phyloP scores from a whole-genome alignment of 73 alveolate genomes.

The Blepharisma stoltei region DNA sequence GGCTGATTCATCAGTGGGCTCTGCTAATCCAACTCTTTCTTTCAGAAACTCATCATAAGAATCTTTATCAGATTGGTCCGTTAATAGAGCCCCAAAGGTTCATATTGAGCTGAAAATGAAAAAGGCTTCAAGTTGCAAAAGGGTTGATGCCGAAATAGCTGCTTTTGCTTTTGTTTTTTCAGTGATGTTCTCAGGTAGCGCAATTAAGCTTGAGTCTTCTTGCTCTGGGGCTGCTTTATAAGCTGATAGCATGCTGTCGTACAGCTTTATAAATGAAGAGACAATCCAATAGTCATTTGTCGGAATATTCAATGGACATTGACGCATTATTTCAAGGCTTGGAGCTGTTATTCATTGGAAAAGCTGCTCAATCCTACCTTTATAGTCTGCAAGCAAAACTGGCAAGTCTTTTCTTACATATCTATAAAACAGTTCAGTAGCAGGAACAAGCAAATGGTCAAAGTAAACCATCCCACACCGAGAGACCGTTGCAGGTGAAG shows the following conservation, averaged over 20 bases:
- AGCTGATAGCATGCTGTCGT: slow-evolving; percentile 14
- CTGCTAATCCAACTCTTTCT: slow-evolving; percentile 69
- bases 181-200: no score
- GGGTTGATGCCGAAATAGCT: slow-evolving; percentile 53
- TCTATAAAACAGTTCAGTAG: slow-evolving; percentile 68
- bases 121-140: slow-evolving; percentile 79
- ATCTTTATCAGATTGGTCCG: slow-evolving; percentile 63
- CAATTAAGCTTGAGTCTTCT: no score
- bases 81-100: slow-evolving; percentile 90
- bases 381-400: slow-evolving; percentile 79
- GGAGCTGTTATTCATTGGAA: slow-evolving; percentile 68
- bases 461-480: slow-evolving; percentile 98
- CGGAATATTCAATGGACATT: slow-evolving; percentile 63
- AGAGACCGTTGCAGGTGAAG: slow-evolving; percentile 98
- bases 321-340: slow-evolving; percentile 70
- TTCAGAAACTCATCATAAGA: slow-evolving; percentile 12
- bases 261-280: slow-evolving; percentile 27
- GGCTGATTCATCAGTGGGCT: slow-evolving; percentile 57
- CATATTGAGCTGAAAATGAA: slow-evolving; percentile 80
- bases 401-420: slow-evolving; percentile 95
- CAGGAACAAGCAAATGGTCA: slow-evolving; percentile 56
- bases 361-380: slow-evolving; percentile 72
- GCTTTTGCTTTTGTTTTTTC: slow-evolving; percentile 39
- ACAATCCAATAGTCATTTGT: slow-evolving; percentile 39
- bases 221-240: background rate